Conservation (phyloP, 495 filamentous ascomycete genomes). For the Xylaria acuta region DNA sequence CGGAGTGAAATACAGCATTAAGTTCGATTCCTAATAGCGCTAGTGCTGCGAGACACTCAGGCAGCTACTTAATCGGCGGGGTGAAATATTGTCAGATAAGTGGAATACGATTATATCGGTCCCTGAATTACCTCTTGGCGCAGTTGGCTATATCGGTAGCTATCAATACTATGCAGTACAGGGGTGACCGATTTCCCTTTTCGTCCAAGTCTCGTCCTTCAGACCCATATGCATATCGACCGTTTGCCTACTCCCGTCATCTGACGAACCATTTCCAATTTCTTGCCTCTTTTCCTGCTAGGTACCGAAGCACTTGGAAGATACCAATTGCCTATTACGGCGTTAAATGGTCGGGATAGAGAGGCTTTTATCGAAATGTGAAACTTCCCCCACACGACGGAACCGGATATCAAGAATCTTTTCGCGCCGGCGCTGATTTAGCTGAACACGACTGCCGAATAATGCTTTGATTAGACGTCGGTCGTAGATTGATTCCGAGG, state of each 20-base stretch:
- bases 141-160: neutral
- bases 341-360: conserved; percentile 15
- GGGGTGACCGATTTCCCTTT: conserved; percentile 27
- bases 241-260: conserved; percentile 5
- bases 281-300: neutral
- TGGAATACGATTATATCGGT: neutral
- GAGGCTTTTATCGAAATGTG: conserved; percentile 19
- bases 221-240: conserved; percentile 21
- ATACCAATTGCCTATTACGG: conserved; percentile 21
- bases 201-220: conserved; percentile 25
- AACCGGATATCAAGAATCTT: neutral
- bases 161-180: conserved; percentile 23
- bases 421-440: neutral
- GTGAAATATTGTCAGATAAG: neutral
- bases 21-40: neutral
- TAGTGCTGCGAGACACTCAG: neutral
- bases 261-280: neutral
- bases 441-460: neutral
- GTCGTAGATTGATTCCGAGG: neutral
- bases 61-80: neutral
- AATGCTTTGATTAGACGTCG: neutral
- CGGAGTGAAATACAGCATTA: neutral
- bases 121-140: neutral
- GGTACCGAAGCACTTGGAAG: conserved; percentile 21
- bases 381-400: neutral